Evolutionary conservation across 257 asterid genomes (phyloP), one percentile per base, ranked within the genome.

Genomic region (Gentiana dahurica): DNA sequence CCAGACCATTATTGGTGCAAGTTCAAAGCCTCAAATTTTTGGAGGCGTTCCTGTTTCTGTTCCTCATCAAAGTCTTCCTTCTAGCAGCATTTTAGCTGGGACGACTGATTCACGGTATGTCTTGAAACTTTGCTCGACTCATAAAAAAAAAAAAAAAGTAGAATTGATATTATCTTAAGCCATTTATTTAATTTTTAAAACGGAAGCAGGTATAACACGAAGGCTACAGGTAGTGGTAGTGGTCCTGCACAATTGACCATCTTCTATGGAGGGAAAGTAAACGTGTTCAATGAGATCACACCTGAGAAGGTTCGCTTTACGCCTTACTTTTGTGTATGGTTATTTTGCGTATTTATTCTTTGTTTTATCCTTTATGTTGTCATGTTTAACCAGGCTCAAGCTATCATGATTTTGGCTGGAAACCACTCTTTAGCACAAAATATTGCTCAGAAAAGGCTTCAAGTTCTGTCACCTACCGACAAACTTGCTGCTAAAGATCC

Each of bases 381-480:
- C 57, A 34, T 8, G 24, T 8, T 37, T 45, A 59, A 4, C 60
- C 87, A 85, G 97, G 97, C 94, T 60, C 91, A 85, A 71, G 92
- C 94, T 36, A 83, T 85, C 59, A 79, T 89, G 71, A 55, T 81
- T 65, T 64, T 89, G 74, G 97, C 97, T 55, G 89, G 87, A 65
- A 78, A 55, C 51, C 69, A 73, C 13, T 72, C 59, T 24, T 52
- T 59, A 34, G 41, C 69, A 6, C 44, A 82, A 35, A 73, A 66
- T 62, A 37, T 68, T 75, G 59, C 75, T 13, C 87, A 75, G 57
- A 15, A 82, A 33, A 71, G 74, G 59, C 67, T 49, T 61, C 73
- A 73, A 45, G 46, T 65, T 68, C 80, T 64, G 59, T 57, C 80
- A 53, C 76, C 89, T 61, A 58, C 77, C 49, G 41, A 73, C 53